These are phyloP conservation scores for Barnettozyma botsteinii DNA, from an alignment of 805 yeast genomes.

Conservation along the genomic window DNA sequence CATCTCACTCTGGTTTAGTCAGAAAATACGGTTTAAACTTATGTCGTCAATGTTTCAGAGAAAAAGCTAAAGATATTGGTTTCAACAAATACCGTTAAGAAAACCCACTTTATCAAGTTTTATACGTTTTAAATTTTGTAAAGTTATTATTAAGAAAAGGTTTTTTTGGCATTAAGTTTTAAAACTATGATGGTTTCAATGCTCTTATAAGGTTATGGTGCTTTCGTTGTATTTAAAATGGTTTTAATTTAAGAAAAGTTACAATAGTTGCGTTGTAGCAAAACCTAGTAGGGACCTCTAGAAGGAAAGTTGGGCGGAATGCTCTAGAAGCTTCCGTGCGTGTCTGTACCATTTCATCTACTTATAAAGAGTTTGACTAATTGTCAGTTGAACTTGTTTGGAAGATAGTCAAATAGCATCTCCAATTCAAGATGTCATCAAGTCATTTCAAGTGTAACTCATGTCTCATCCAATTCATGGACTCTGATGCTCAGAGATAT, in stretches of 20 bases:
- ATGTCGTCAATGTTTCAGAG: slow-evolving; percentile 99
- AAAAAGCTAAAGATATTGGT: slow-evolving; percentile 98
- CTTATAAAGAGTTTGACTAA: no score
- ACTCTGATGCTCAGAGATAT: slow-evolving; percentile 78
- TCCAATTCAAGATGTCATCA: slow-evolving; percentile 9
- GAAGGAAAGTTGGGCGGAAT: neutral
- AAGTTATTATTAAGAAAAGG: slow-evolving; percentile 4
- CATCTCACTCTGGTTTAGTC: slow-evolving; percentile 98
- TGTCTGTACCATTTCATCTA: neutral
- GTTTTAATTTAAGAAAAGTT: slow-evolving; percentile 11
- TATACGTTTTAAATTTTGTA: slow-evolving; percentile 6
- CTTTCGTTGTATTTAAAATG: slow-evolving; percentile 16
- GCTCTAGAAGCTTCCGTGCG: neutral
- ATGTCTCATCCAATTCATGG: slow-evolving; percentile 73
- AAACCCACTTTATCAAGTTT: slow-evolving; percentile 5
- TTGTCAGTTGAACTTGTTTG: no score
- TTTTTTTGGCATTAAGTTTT: slow-evolving; percentile 8
- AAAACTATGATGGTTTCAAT: slow-evolving; percentile 5
- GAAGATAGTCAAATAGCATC: no score
- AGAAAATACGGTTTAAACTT: slow-evolving; percentile 99
- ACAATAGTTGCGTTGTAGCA: neutral
- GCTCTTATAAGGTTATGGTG: slow-evolving; percentile 11
- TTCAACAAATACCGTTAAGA: slow-evolving; percentile 96
- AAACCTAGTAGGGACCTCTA: neutral
- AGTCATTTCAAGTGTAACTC: slow-evolving; percentile 73